Evolutionary conservation across 441 rosid genomes (phyloP).

Genomic region (Breynia disticha): DNA sequence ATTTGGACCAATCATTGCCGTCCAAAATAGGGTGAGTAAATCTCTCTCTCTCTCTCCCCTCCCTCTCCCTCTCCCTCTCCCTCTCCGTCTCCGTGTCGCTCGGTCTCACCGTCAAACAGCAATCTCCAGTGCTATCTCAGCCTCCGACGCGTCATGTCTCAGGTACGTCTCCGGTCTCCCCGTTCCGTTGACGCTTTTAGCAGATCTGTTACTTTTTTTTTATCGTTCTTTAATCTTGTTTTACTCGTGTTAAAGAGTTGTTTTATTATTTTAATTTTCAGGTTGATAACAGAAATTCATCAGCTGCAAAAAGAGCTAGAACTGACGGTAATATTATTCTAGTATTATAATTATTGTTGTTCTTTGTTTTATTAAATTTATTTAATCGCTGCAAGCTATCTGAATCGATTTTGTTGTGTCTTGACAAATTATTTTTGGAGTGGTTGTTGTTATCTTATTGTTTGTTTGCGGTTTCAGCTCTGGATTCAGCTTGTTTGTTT

Average conservation of each 20-base stretch:
- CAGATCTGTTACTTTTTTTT: not conserved
- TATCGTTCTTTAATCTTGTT: not conserved
- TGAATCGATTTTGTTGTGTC: too few relatives aligned
- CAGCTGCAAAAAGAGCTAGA: conserved; percentile 96
- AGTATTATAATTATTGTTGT: too few relatives aligned
- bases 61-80: too few relatives aligned
- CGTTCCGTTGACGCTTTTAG: not conserved
- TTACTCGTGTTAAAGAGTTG: not conserved
- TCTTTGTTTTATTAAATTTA: not conserved
- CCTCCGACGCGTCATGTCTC: conserved; percentile 35
- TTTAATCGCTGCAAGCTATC: too few relatives aligned
- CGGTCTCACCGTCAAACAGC: not conserved
- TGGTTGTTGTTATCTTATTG: not conserved
- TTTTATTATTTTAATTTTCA: conserved; percentile 15
- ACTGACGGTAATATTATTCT: conserved; percentile 87
- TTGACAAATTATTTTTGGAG: too few relatives aligned
- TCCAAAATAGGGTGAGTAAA: too few relatives aligned
- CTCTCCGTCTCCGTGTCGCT: conserved; percentile 2
- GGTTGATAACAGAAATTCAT: conserved; percentile 93
- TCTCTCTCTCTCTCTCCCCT: too few relatives aligned
- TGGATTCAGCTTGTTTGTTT: not conserved
- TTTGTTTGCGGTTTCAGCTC: not conserved
- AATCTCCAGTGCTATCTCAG: not conserved
- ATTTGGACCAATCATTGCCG: too few relatives aligned
- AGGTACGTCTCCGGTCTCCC: conserved; percentile 22